Evolutionary conservation across 169 alveolate species (phyloP).

Genomic region (Plasmodium ovale): DNA sequence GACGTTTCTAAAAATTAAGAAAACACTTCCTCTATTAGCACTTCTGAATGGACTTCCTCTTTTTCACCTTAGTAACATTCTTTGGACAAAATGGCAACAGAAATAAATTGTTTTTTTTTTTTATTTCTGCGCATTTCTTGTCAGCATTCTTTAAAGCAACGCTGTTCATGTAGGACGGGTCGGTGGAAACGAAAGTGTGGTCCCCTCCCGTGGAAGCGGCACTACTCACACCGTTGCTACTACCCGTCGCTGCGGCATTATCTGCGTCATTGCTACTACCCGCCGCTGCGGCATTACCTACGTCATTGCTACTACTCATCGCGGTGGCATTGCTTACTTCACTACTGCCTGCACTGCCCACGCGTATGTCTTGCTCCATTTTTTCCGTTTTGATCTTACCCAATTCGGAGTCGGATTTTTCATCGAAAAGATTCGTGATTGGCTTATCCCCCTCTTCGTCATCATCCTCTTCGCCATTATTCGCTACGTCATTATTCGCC

Average conservation of each 20-base stretch:
- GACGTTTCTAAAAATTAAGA: neutral
- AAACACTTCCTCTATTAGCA: too few species aligned
- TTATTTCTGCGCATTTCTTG: slow-evolving; percentile 4
- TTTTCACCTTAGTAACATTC: slow-evolving; percentile 63
- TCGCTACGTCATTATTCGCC: neutral
- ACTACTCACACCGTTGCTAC: neutral
- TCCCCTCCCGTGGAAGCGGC: neutral
- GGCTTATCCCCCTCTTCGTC: slow-evolving; percentile 15
- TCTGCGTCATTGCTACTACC: too few species aligned
- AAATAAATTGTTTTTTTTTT: slow-evolving; percentile 34
- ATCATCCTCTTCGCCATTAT: neutral
- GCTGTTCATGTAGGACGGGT: neutral
- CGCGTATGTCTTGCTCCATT: neutral
- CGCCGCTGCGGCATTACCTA: neutral
- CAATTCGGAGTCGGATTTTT: slow-evolving; percentile 45
- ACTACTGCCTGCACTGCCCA: neutral
- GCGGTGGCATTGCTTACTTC: slow-evolving; percentile 12
- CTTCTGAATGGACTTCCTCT: slow-evolving; percentile 38
- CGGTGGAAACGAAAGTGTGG: too few species aligned
- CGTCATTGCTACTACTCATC: neutral
- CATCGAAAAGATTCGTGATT: slow-evolving; percentile 22
- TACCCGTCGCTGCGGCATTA: too few species aligned
- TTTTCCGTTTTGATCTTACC: slow-evolving; percentile 55
- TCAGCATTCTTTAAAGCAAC: neutral
- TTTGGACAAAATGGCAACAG: slow-evolving; percentile 69